Evolutionary conservation across 2,329 filamentous ascomycete genomes (phyloP), one percentile per base, ranked within the genome.

Genomic region (Colletotrichum sp.): DNA sequence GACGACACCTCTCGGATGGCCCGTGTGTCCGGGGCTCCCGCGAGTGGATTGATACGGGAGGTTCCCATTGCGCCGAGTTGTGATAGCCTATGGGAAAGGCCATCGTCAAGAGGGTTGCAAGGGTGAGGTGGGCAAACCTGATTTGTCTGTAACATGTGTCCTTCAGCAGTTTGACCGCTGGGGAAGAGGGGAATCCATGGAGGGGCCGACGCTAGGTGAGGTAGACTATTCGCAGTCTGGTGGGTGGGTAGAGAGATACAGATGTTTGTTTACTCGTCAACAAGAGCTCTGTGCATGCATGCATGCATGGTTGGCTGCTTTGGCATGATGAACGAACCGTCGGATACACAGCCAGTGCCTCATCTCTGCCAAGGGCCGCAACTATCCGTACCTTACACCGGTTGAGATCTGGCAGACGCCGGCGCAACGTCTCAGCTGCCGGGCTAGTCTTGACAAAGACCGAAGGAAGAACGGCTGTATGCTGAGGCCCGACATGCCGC

Each of bases 11-110:
- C 55, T 48, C 34, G 48, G 64, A 73, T 69, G 74, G 74, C 39
- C 74, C 65, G 74, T 76, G 74, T 68, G 70, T n/a, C 63, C 63
- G 69, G 64, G 43, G 28, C 61, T 67, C 43, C 74, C 65, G 70
- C 36, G 43, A 69, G 65, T 76, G 74, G 70, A 59, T 63, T 48
- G 34, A 18, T 34, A 73, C 63, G n/a, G 63, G 57, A 60, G 43
- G 48, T 28, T 64, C 57, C 34, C n/a, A 55, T 34, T 64, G 67
- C 67, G 57, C 67, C 26, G 59, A 71, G 57, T 64, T 52, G 67
- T 32, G 59, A 71, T 71, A 57, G 59, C 69, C 32, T 68, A 34
- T 43, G 55, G 26, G 30, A 69, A 69, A 34, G 15, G 55, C 21
- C 32, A 61, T 30, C 55, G 24, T 43, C 55, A n/a, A 43, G 12